phyloP scores from a whole-genome alignment of 148 eudicot genomes.

The Polygonum aviculare region DNA sequence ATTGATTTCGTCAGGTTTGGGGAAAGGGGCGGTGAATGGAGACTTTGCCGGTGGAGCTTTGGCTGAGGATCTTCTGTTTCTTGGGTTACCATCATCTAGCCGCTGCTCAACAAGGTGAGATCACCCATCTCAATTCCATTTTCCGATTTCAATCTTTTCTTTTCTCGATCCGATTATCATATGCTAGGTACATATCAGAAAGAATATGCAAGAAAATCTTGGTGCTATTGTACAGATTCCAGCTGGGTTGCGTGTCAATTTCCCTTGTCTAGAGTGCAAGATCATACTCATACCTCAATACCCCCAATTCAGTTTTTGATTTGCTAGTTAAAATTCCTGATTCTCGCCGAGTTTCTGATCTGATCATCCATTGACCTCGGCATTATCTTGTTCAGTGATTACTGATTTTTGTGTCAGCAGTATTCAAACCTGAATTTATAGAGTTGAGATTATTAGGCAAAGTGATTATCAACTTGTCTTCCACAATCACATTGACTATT shows the following conservation, averaged over 20 bases:
- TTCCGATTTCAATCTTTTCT: neutral
- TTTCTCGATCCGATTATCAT: too few species aligned
- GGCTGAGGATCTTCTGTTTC: constrained; percentile 47
- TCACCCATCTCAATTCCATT: constrained; percentile 8
- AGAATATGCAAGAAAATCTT: neutral
- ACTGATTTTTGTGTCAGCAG: neutral
- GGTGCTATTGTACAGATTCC: neutral
- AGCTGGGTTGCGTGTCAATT: neutral
- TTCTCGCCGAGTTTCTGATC: neutral
- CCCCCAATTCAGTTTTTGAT: neutral
- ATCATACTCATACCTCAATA: neutral
- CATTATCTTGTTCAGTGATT: neutral
- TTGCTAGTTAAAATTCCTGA: neutral
- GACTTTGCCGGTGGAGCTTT: constrained; percentile 54
- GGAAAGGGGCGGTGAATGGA: constrained; percentile 33
- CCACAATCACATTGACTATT: neutral
- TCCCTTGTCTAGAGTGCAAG: neutral
- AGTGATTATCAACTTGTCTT: neutral
- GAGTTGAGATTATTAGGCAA: neutral
- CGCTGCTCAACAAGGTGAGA: constrained; percentile 69
- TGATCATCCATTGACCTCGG: neutral
- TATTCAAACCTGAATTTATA: neutral
- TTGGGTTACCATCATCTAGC: constrained; percentile 76
- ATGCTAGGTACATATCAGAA: too few species aligned
- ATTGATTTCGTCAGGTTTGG: neutral